Evolutionary conservation across 129 eudicot genomes (phyloP), one percentile per base, ranked within the genome.

Genomic region (Scalesia atractyloides): DNA sequence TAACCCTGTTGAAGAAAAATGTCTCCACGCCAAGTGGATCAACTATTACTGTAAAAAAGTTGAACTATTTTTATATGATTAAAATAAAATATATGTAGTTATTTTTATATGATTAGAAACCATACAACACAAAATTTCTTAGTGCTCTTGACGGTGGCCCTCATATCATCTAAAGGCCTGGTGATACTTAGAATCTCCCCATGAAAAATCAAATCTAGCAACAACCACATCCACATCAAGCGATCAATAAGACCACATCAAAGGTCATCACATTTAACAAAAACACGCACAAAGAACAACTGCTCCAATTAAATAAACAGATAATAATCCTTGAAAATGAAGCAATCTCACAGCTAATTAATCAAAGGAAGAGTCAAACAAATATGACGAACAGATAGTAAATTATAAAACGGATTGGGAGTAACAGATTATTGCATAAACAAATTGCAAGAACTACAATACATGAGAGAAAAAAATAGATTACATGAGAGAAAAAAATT

Each of bases 121-220:
- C 68, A 36, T 65, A 65, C 53, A 39, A 30, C 51, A 65, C 51
- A 65, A 65, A 64, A 52, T n/a, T 65, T 65, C 33, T 41, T 65
- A 19, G 70, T 41, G 52, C 33, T 65, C 70, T 65, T 65, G n/a
- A 65, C 52, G 10, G 52, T 52, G 0, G 34, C 5, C 70, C 51
- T 41, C 53, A 65, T n/a, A 2, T 69, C 51, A 50, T n/a, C 49
- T 12, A 69, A 20, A 66, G 56, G 22, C 57, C 46, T 44, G 57
- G 57, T 46, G 52, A 65, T 17, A 36, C 48, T 8, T 15, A 37
- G 76, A 64, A 72, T 81, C 92, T 66, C 92, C 95, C 96, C 84
- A 94, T 50, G 99, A 94, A 74, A 94, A 90, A 73, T 94, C 97
- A 84, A 94, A 90, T 77, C 99, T 89, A 47, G 97, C 99, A 47